These are phyloP conservation scores for Primulina tabacum DNA, from an alignment of 257 asterid genomes.

Conservation along the genomic window DNA sequence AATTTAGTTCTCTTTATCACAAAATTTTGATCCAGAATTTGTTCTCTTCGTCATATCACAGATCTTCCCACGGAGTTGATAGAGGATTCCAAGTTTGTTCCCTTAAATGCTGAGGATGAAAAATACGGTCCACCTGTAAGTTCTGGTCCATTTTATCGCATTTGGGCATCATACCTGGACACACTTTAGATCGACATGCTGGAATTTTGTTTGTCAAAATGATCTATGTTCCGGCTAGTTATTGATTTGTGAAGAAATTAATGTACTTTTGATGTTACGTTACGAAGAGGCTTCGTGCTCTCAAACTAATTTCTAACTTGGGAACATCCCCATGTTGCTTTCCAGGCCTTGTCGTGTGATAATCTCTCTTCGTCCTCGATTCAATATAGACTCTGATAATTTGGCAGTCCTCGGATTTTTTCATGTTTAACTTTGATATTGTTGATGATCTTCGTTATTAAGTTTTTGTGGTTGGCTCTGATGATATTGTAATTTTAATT, in stretches of 20 bases:
- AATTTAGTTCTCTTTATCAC: not conserved
- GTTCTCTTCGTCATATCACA: constrained; percentile 26
- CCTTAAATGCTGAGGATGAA: constrained; percentile 64
- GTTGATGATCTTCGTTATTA: not conserved
- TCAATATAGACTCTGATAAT: not conserved
- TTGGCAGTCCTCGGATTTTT: not conserved
- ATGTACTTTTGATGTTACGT: not conserved
- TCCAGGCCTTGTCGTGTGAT: not conserved
- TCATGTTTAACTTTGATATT: not conserved
- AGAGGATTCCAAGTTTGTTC: constrained; percentile 88
- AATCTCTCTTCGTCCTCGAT: not conserved
- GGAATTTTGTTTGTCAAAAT: not conserved
- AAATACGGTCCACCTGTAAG: constrained; percentile 95
- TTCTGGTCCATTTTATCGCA: constrained; percentile 48
- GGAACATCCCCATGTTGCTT: too few species aligned
- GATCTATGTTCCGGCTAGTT: not conserved
- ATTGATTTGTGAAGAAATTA: not conserved
- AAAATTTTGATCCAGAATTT: not conserved
- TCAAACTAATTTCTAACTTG: not conserved
- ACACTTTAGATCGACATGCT: not conserved
- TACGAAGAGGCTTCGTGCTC: not conserved
- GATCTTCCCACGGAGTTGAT: constrained; percentile 67
- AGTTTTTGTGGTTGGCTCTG: not conserved
- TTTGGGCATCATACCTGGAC: not conserved
- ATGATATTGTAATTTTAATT: not conserved